These are phyloP conservation scores for Purpureocillium takamizusanense DNA, from an alignment of 2,329 filamentous ascomycete species.

Conservation along the genomic window DNA sequence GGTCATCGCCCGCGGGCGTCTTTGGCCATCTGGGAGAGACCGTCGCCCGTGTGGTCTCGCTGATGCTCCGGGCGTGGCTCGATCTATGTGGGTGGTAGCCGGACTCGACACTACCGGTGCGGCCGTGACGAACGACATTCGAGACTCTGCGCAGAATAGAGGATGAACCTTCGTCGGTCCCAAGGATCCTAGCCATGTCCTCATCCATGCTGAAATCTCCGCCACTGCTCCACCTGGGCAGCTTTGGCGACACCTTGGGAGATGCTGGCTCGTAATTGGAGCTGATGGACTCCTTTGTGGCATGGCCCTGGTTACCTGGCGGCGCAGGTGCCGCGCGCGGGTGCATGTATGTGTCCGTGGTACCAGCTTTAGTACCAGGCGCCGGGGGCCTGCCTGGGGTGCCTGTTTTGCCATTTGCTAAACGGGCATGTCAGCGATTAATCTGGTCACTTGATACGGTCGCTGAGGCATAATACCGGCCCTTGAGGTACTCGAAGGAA, in stretches of 20 bases:
- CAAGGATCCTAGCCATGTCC: constrained; percentile 84
- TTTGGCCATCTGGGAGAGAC: constrained; percentile 62
- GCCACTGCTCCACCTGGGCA: constrained; percentile 67
- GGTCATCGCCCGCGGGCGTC: constrained; percentile 52
- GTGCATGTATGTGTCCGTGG: constrained; percentile 46
- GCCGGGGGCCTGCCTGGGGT: constrained; percentile 12
- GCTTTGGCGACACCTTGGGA: constrained; percentile 52
- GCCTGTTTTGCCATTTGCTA: constrained; percentile 17
- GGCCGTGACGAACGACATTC: constrained; percentile 86
- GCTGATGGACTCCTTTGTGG: constrained; percentile 38
- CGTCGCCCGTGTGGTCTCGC: constrained; percentile 56
- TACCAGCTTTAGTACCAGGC: constrained; percentile 13
- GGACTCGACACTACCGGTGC: constrained; percentile 70
- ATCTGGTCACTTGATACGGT: neutral
- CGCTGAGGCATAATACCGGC: constrained; percentile 25
- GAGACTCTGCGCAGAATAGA: constrained; percentile 84
- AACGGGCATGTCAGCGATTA: neutral
- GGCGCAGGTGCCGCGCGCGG: constrained; percentile 47
- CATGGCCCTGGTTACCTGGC: constrained; percentile 27
- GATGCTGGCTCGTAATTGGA: constrained; percentile 30
- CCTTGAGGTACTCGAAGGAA: constrained; percentile 29
- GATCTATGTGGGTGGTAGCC: constrained; percentile 30
- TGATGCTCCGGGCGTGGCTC: constrained; percentile 53
- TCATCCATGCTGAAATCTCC: constrained; percentile 92
- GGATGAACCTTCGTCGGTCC: constrained; percentile 64